Percentiles rank a stretch among this genome's conserved stretches.
phyloP scores from a whole-genome alignment of 2,329 filamentous ascomycete species.

The Fusarium zealandicum region DNA sequence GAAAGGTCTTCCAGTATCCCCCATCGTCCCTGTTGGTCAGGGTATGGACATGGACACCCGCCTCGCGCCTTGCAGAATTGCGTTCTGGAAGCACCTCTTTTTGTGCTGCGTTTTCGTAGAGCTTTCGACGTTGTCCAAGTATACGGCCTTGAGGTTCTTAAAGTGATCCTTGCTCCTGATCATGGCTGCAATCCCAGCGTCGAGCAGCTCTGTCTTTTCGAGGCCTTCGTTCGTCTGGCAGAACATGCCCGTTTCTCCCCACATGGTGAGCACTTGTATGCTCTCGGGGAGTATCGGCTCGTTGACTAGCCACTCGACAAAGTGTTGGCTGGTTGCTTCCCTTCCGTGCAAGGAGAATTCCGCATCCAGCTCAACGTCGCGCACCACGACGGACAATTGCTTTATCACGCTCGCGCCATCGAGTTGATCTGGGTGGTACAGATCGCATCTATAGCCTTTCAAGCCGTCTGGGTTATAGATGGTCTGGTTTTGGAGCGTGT shows the following conservation, averaged over 20 bases:
- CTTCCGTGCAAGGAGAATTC: no score
- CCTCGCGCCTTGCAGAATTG: constrained; percentile 7
- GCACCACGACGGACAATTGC: constrained; percentile 1
- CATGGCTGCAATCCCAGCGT: constrained; percentile 5
- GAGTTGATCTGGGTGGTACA: not conserved
- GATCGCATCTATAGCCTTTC: not conserved
- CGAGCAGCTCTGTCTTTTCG: not conserved
- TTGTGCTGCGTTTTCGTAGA: not conserved
- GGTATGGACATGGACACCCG: constrained; percentile 20
- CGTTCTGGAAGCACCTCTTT: constrained; percentile 1
- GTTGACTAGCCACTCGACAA: no score
- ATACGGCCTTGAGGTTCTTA: constrained; percentile 13
- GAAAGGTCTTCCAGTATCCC: constrained; percentile 22
- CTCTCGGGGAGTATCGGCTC: no score
- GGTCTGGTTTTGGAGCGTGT: constrained; percentile 6
- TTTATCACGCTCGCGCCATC: not conserved
- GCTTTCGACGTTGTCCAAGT: constrained; percentile 16
- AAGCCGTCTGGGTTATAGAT: constrained; percentile 13
- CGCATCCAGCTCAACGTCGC: no score
- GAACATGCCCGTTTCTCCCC: not conserved
- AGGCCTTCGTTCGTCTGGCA: accelerated
- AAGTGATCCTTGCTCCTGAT: not conserved
- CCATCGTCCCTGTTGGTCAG: constrained; percentile 21
- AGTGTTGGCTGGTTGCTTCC: no score
- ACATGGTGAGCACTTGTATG: constrained; percentile 14